Conservation (phyloP, 352 stramenopile genomes). For the Pythium aristosporum region DNA sequence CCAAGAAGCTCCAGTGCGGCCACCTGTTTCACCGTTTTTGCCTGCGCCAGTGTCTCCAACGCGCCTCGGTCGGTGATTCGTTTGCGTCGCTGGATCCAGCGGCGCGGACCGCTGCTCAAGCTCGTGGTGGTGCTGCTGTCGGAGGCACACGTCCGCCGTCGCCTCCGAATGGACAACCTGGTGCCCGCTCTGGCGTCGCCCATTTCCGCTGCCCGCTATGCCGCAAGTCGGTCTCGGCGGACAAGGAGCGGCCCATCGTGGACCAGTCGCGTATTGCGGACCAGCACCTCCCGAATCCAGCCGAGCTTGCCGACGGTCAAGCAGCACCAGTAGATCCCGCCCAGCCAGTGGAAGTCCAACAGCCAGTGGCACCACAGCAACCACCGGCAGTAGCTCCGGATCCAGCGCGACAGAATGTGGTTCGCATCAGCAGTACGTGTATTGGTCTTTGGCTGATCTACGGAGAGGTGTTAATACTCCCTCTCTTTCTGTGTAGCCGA, state of each 20-base stretch:
- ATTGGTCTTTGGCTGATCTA: neutral
- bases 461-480: neutral
- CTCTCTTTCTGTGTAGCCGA: conserved; percentile 36
- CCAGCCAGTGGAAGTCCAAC: neutral
- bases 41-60: conserved; percentile 75
- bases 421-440: conserved; percentile 78
- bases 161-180: conserved; percentile 13
- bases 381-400: neutral
- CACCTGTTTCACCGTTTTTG: conserved; percentile 76
- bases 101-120: neutral
- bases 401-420: conserved; percentile 41
- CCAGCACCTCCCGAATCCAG: neutral
- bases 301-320: neutral
- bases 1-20: conserved; percentile 72
- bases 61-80: conserved; percentile 55
- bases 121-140: neutral
- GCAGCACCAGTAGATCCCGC: neutral
- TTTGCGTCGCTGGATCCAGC: conserved; percentile 37
- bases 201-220: conserved; percentile 21
- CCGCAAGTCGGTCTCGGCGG: conserved; percentile 17
- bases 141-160: neutral
- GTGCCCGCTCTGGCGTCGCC: conserved; percentile 16
- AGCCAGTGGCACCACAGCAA: neutral
- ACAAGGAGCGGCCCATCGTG: conserved; percentile 21
- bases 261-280: conserved; percentile 8